Base-by-base conservation (phyloP, 108 stramenopile species). In the Nannochloropsis gaditana region DNA sequence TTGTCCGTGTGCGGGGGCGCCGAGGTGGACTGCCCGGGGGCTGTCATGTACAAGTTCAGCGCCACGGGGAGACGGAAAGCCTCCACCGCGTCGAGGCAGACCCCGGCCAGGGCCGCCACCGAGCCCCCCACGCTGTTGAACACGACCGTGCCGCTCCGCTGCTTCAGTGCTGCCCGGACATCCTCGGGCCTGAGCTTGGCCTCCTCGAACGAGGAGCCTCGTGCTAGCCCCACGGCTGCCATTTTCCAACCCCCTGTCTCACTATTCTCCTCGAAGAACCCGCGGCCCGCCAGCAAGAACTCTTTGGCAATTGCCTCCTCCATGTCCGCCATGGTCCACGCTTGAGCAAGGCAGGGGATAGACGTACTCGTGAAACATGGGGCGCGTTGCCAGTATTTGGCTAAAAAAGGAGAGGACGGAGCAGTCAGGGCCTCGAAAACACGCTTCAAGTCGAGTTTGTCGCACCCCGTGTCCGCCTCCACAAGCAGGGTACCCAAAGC, bases 1-100 rank as follows among this genome's bases (percentile, higher is more conserved):
- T 94, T 93, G 87, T 96, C 96, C 9, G 96, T 97, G 90, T 97
- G 96, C 43, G 95, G 96, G 21, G 96, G 96, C 45, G 95, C 96
- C 9, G 92, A 92, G 11, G 93, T 94, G 21, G 90, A 85, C 90
- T 93, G 93, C 2, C 94, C 94, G 8, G 92, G 85, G 9, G 94
- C 91, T 1, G 96, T 97, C 42, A 95, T 91, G 85, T 97, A 97
- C 50, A 95, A 83, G 85, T 97, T 97, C 10, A 94, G 79, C 83
- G 93, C 93, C 80, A 90, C 93, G 42, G 95, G 96, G 21, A 95
- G 89, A 42, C 88, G 86, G 8, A 93, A 89, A 11, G 95, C 94
- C 90, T 96, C 96, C 31, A 92, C 90, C 4, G 90, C 91, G 9
- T 94, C 95, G 83, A 95, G 86, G 79, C 93, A 90, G 17, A 94